Base-by-base conservation (phyloP, 2,329 filamentous ascomycete genomes). In the Teratosphaeria gauchensis region DNA sequence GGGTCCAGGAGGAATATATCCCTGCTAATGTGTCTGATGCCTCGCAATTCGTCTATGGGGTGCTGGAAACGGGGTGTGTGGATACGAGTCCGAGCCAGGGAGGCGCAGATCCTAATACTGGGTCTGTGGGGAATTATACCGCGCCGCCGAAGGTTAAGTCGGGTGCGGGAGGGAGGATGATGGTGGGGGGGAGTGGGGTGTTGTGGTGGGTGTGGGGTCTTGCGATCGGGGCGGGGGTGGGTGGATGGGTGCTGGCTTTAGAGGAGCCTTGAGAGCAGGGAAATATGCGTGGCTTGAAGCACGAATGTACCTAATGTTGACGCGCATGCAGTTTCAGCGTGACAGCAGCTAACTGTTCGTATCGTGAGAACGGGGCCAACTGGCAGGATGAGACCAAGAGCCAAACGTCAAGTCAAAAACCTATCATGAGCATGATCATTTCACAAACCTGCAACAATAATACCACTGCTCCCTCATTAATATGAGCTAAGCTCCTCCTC, bases 1-100 rank as follows among this genome's bases (percentile, higher is more conserved):
- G 64, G 3, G 21, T 64, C 46, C n/a, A 35, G 9, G 53, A 63
- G 11, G 58, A 59, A 1, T 66, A 63, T 55, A 65, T 66, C 56
- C 64, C 64, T 2, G 51, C 31, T 14, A 61, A 65, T 53, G 56
- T 65, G 38, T 57, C 58, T 12, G 57, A 66, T 51, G 6, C 35
- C 4, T 31, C 33, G 7, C 21, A n/a, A 19, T 28, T 53, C 6
- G 56, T 42, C 12, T 57, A 53, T 35, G 14, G 46, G 2, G 31
- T 53, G 2, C 46, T 48, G 48, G 56, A 53, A 3, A 57, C 30
- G 31, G 55, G 55, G 4, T 56, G 55, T 32, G 42, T 56, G 35
- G 35, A 38, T 11, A 38, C 35, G 35, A 16, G 16, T 38, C 35
- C 35, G 9, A 16, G 12, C 12, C 6, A 16, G 35, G 35, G 35